Percentiles rank a stretch among this genome's conserved stretches.
Conservation (phyloP, 352 stramenopile genomes). For the Aphanomyces cochlioides region DNA sequence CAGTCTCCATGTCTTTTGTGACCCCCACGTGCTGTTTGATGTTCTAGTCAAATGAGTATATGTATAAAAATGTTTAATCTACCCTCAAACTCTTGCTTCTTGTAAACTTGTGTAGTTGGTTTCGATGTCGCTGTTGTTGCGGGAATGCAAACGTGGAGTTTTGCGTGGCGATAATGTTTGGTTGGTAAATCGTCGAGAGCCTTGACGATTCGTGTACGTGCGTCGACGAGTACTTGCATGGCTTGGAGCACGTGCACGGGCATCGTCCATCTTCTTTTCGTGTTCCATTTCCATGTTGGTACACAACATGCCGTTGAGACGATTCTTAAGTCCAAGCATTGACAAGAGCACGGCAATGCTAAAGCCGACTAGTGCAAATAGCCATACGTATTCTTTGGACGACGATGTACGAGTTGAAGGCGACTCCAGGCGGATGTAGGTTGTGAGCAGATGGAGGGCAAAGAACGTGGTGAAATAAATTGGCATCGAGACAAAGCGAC, state of each 20-base stretch:
- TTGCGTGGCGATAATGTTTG: constrained; percentile 20
- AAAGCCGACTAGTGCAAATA: constrained; percentile 48
- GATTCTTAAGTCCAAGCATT: constrained; percentile 47
- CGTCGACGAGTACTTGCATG: not conserved
- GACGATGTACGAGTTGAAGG: not conserved
- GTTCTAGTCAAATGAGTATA: not conserved
- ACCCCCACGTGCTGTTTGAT: constrained; percentile 10
- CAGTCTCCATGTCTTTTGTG: constrained; percentile 20
- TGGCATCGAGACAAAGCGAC: constrained; percentile 59
- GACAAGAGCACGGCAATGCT: constrained; percentile 43
- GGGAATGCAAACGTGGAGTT: not conserved
- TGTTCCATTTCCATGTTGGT: constrained; percentile 55
- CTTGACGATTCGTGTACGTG: not conserved
- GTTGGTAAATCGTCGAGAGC: constrained; percentile 18
- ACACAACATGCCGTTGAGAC: constrained; percentile 66
- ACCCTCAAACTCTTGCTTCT: not conserved
- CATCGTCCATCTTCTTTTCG: constrained; percentile 36
- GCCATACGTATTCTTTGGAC: constrained; percentile 49
- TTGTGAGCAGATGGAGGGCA: constrained; percentile 42
- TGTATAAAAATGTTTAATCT: not conserved
- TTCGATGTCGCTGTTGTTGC: constrained; percentile 13
- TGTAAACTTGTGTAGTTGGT: not conserved
- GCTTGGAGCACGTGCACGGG: constrained; percentile 2
- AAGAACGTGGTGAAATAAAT: constrained; percentile 79
- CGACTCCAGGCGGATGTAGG: constrained; percentile 33